Evolutionary conservation across 177 flowering plant species (phyloP).

Genomic region (Vitis hybrid): DNA sequence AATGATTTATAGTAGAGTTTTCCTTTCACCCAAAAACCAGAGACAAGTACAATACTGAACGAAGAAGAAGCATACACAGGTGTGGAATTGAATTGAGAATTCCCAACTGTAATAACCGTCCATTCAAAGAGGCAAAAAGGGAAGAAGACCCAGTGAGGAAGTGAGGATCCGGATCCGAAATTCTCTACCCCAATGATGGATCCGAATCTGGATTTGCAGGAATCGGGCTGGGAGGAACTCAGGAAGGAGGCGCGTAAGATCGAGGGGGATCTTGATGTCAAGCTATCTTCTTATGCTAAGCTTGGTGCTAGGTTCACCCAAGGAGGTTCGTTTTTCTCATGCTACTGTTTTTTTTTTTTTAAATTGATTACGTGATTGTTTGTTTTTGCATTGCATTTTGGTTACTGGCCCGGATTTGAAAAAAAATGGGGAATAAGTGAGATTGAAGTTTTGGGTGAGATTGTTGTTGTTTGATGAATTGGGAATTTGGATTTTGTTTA

Average conservation of each 20-base stretch:
- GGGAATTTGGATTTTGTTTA: no score
- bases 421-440: no score
- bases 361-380: background rate
- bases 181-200: slow-evolving; percentile 35
- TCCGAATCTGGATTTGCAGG: slow-evolving; percentile 74
- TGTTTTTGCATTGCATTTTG: background rate
- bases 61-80: no score
- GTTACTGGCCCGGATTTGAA: no score
- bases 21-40: no score
- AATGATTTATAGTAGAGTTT: no score
- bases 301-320: slow-evolving; percentile 82
- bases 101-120: slow-evolving; percentile 3
- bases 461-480: no score
- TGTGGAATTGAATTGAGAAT: background rate
- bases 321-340: slow-evolving; percentile 40
- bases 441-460: no score
- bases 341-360: background rate
- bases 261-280: slow-evolving; percentile 96
- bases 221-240: slow-evolving; percentile 97
- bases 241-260: slow-evolving; percentile 89
- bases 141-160: background rate
- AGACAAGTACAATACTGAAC: no score
- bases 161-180: slow-evolving; percentile 5
- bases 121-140: background rate
- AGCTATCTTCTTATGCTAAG: slow-evolving; percentile 93